These are phyloP conservation scores for Claviceps pazoutovae DNA, from an alignment of 2,329 filamentous ascomycete species.

Conservation along the genomic window DNA sequence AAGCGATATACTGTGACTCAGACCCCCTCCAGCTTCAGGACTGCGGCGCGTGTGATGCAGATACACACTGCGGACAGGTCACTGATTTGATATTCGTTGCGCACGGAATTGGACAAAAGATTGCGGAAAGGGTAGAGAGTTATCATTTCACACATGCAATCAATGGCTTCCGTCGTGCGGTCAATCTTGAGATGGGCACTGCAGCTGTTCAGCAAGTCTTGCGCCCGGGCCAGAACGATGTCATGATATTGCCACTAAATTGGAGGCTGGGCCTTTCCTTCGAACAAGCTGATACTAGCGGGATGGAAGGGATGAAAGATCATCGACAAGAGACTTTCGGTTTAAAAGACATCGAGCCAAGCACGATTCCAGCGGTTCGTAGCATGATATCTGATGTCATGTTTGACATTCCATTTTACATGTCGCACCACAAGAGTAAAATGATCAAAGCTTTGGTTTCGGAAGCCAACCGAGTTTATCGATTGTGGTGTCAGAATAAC, in stretches of 20 bases:
- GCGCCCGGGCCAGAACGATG: conserved; percentile 64
- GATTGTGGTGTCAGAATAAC: conserved; percentile 89
- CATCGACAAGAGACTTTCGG: conserved; percentile 44
- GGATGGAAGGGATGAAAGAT: conserved; percentile 35
- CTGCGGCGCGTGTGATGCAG: conserved; percentile 46
- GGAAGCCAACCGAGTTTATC: conserved; percentile 92
- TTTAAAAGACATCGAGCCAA: conserved; percentile 82
- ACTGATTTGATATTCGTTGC: conserved; percentile 83
- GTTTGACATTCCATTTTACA: conserved; percentile 95
- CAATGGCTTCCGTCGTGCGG: conserved; percentile 71
- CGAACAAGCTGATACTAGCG: conserved; percentile 58
- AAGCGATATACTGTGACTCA: background rate
- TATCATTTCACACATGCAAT: conserved; percentile 96
- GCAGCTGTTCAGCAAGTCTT: conserved; percentile 62
- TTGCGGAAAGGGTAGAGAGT: conserved; percentile 86
- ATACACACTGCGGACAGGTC: conserved; percentile 53
- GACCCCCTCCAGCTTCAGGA: conserved; percentile 17
- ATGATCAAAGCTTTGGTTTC: conserved; percentile 82
- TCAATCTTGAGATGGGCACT: conserved; percentile 71
- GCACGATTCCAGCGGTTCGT: conserved; percentile 81
- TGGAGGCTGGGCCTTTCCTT: conserved; percentile 84
- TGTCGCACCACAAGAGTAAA: conserved; percentile 88
- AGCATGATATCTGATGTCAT: conserved; percentile 94
- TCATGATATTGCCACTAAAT: conserved; percentile 90
- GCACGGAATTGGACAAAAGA: conserved; percentile 92